A percentile compares a stretch with the other conserved stretches of the same genome.
Conservation (phyloP, 495 filamentous ascomycete species). For the Xylaria grammica region DNA sequence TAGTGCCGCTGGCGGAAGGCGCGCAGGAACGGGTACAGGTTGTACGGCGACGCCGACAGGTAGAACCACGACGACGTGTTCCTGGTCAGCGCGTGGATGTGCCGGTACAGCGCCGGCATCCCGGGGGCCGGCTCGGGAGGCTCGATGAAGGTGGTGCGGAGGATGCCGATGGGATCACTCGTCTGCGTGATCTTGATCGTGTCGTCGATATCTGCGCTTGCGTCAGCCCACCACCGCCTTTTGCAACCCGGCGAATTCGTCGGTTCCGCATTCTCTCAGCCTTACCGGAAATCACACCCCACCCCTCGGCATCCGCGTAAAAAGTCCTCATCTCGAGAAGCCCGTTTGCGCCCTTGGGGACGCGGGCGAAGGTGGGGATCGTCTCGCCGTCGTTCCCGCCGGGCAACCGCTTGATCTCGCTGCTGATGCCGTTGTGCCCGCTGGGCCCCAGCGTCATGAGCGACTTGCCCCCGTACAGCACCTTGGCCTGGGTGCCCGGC, state of each 20-base stretch:
- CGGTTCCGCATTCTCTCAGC: too few species aligned
- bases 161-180: conserved; percentile 74
- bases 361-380: conserved; percentile 51
- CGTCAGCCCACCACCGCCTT: conserved; percentile 25
- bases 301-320: conserved; percentile 79
- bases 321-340: conserved; percentile 65
- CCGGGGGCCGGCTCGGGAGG: conserved; percentile 70
- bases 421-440: conserved; percentile 71
- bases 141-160: conserved; percentile 84
- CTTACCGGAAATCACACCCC: conserved; percentile 83
- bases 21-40: conserved; percentile 87
- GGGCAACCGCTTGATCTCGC: conserved; percentile 57
- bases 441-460: conserved; percentile 70
- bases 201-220: conserved; percentile 81
- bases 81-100: conserved; percentile 61
- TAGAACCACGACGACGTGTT: conserved; percentile 82
- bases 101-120: conserved; percentile 83
- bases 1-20: conserved; percentile 72
- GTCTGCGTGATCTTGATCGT: conserved; percentile 93
- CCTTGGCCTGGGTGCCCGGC: conserved; percentile 66
- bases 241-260: too few species aligned
- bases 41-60: conserved; percentile 92
- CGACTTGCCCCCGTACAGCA: conserved; percentile 54
- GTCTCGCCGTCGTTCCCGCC: conserved; percentile 42
- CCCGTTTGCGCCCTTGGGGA: conserved; percentile 53